These are phyloP conservation scores for Buxus sempervirens DNA, from an alignment of 164 flowering plant species.

Conservation along the genomic window DNA sequence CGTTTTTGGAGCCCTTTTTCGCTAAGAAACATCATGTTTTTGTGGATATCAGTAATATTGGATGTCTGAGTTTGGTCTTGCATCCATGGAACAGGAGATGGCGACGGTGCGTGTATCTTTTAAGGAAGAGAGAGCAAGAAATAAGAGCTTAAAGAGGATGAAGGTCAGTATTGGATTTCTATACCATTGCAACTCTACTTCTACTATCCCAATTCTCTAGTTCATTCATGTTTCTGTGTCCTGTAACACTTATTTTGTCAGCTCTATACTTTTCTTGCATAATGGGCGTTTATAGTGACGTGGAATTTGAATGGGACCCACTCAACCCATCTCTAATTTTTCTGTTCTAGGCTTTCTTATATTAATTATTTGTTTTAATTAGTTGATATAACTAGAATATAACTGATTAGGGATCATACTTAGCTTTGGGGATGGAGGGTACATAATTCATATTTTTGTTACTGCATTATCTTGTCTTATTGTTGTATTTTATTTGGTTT, in stretches of 20 bases:
- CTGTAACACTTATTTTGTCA: background rate
- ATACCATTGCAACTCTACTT: background rate
- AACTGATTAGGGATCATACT: too few species aligned
- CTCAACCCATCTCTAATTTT: too few species aligned
- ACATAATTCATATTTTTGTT: too few species aligned
- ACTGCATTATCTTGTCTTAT: too few species aligned
- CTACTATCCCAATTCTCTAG: too few species aligned
- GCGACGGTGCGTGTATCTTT: slow-evolving; percentile 17
- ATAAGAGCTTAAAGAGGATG: slow-evolving; percentile 35
- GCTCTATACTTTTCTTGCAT: background rate
- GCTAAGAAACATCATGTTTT: background rate
- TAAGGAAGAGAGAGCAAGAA: slow-evolving; percentile 28
- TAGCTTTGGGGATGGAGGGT: too few species aligned
- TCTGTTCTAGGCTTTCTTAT: too few species aligned
- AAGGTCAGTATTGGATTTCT: slow-evolving; percentile 36
- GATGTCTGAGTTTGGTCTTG: background rate
- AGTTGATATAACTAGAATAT: too few species aligned
- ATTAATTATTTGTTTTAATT: too few species aligned
- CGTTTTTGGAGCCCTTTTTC: background rate
- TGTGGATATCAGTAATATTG: background rate
- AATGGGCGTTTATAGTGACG: too few species aligned
- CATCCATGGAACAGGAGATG: slow-evolving; percentile 29
- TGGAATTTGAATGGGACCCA: too few species aligned
- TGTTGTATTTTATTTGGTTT: too few species aligned
- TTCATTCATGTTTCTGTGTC: background rate